A percentile compares a stretch with the other conserved stretches of the same genome.
phyloP scores from a whole-genome alignment of 139 green algal species.

The Ostreobium quekettii region DNA sequence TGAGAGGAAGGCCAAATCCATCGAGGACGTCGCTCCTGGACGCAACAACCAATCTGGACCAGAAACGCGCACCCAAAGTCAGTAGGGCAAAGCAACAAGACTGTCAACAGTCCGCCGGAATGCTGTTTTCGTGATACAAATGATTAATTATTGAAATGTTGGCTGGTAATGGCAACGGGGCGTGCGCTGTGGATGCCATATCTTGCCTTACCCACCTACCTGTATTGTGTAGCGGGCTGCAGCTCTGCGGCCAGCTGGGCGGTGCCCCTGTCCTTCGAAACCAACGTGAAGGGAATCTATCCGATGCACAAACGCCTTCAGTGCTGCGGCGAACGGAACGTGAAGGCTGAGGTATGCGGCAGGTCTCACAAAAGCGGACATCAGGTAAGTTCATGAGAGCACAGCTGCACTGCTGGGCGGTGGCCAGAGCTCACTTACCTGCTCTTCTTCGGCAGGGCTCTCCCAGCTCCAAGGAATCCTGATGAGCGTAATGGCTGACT shows the following conservation, averaged over 20 bases:
- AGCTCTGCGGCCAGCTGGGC: slow-evolving; percentile 3
- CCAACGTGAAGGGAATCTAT: slow-evolving; percentile 5
- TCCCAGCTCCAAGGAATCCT: slow-evolving; percentile 9
- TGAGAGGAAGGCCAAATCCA: no score
- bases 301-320: not conserved
- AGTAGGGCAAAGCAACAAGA: no score
- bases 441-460: no score
- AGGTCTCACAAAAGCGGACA: not conserved
- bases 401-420: not conserved
- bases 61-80: no score
- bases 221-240: slow-evolving; percentile 4
- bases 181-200: no score
- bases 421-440: no score
- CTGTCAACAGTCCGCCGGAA: no score
- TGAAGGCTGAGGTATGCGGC: not conserved
- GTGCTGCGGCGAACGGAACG: not conserved
- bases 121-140: not conserved
- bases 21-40: no score
- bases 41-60: no score
- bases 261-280: not conserved
- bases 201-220: not conserved
- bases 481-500: not conserved
- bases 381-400: not conserved
- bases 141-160: not conserved
- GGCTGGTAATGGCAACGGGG: no score